A percentile compares a stretch with the other conserved stretches of the same genome.
phyloP scores from a whole-genome alignment of 306 rosid genomes.

The Cucumis sativus region Cucumber_9930_V3 NC_026659.2:24741501-24742000 shows the following conservation, averaged over 20 bases:
- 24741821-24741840: constrained; percentile 20
- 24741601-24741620: constrained; percentile 33
- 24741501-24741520: no score
- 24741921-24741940: constrained; percentile 41
- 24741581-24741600: constrained; percentile 14
- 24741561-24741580: constrained; percentile 21
- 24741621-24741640: constrained; percentile 26
- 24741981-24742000: constrained; percentile 36
- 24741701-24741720: constrained; percentile 33
- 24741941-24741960: constrained; percentile 26
- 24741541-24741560: background rate
- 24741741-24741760: no score
- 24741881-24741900: background rate
- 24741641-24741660: constrained; percentile 11
- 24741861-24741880: constrained; percentile 18
- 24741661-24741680: background rate
- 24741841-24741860: constrained; percentile 37
- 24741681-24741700: constrained; percentile 26
- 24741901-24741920: constrained; percentile 9
- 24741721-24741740: no score
- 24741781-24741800: constrained; percentile 22
- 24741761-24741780: no score
- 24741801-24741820: constrained; percentile 15
- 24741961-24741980: constrained; percentile 20
- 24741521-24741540: no score